Conservation (phyloP, 2,329 filamentous ascomycete genomes). For the Colletotrichum tropicicola region DNA sequence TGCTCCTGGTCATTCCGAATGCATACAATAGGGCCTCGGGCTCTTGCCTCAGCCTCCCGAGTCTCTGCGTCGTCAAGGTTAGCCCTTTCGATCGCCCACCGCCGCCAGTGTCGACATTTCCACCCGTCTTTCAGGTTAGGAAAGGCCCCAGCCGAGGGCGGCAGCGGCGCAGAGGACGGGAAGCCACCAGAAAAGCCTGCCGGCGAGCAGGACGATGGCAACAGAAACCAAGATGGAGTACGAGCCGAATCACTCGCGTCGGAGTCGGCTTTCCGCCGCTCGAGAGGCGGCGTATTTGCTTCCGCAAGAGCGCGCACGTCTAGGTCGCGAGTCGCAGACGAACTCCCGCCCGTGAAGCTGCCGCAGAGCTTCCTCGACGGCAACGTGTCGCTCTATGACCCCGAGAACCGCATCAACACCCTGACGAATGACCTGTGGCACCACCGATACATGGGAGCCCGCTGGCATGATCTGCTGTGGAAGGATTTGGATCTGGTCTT, state of each 20-base stretch:
- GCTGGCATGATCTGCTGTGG: constrained; percentile 31
- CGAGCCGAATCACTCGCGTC: neutral
- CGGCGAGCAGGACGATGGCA: constrained; percentile 25
- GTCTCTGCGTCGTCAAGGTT: constrained; percentile 22
- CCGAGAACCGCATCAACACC: constrained; percentile 30
- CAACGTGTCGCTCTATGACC: constrained; percentile 55
- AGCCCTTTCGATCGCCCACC: constrained; percentile 21
- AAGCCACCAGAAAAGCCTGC: constrained; percentile 30
- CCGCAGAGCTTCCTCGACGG: constrained; percentile 65
- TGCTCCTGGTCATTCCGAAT: constrained; percentile 33
- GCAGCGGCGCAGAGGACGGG: constrained; percentile 22
- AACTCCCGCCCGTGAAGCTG: constrained; percentile 61
- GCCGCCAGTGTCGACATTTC: constrained; percentile 30
- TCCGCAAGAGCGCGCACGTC: constrained; percentile 42
- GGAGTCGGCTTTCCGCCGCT: constrained; percentile 24
- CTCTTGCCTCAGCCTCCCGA: constrained; percentile 33
- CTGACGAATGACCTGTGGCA: constrained; percentile 32
- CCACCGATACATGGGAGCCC: constrained; percentile 28
- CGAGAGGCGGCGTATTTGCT: constrained; percentile 31
- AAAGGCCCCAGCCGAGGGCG: constrained; percentile 25
- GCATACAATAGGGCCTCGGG: constrained; percentile 36
- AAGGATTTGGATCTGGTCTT: constrained; percentile 29
- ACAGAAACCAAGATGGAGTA: constrained; percentile 9
- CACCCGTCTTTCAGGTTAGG: constrained; percentile 28
- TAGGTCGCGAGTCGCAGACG: constrained; percentile 44